phyloP scores from a whole-genome alignment of 441 rosid genomes.

The Populus hybrid region DNA sequence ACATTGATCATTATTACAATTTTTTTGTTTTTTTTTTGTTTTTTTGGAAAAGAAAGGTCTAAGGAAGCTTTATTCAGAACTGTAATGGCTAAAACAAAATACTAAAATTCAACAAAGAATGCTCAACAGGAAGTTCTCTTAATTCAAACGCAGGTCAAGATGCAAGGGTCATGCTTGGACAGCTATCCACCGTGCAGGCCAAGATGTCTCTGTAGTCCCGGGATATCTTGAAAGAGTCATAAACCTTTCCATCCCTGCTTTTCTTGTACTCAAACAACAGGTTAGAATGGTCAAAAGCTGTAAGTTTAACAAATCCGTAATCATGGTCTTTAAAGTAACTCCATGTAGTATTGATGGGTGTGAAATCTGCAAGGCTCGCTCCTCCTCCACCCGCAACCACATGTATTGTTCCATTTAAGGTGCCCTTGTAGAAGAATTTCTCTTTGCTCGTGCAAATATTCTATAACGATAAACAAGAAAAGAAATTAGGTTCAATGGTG shows the following conservation, averaged over 20 bases:
- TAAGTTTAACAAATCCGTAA: slow-evolving; percentile 65
- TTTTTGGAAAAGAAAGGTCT: too few species aligned
- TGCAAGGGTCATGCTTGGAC: slow-evolving; percentile 62
- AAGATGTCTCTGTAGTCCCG: slow-evolving; percentile 63
- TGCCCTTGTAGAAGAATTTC: slow-evolving; percentile 49
- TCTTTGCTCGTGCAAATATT: slow-evolving; percentile 61
- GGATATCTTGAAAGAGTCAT: slow-evolving; percentile 67
- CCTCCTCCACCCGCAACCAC: slow-evolving; percentile 89
- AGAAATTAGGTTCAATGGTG: background rate
- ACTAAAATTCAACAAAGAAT: background rate
- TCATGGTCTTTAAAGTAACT: slow-evolving; percentile 61
- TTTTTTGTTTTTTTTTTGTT: too few species aligned
- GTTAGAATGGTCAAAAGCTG: slow-evolving; percentile 59
- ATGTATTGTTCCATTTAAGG: slow-evolving; percentile 69
- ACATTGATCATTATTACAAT: background rate
- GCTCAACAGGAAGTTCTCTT: background rate
- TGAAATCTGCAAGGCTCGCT: slow-evolving; percentile 57
- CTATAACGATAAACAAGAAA: slow-evolving; percentile 27
- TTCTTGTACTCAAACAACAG: slow-evolving; percentile 78
- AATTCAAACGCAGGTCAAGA: slow-evolving; percentile 19
- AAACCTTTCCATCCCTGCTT: slow-evolving; percentile 72
- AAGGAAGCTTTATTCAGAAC: too few species aligned
- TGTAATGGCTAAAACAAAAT: background rate
- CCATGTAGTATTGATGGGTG: slow-evolving; percentile 55
- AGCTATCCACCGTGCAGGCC: slow-evolving; percentile 65